phyloP scores from a whole-genome alignment of 495 filamentous ascomycete species.

The Aspergillus indologenus region DNA sequence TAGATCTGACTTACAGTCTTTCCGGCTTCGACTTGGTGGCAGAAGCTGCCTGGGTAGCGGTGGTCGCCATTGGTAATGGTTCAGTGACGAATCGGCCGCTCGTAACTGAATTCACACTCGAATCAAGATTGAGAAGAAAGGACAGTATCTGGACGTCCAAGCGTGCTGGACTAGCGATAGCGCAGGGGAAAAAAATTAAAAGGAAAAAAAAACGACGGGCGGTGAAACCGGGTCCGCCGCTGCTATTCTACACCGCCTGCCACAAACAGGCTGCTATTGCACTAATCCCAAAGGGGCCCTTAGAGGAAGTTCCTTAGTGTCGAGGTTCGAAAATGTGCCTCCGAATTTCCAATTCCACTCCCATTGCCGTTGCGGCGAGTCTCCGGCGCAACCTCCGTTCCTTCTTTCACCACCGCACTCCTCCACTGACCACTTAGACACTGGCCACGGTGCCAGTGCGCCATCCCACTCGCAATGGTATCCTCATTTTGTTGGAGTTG shows the following conservation, averaged over 20 bases:
- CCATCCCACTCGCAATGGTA: slow-evolving; percentile 53
- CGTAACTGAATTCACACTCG: background rate
- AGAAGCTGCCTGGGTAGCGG: slow-evolving; percentile 20
- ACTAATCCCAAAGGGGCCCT: slow-evolving; percentile 25
- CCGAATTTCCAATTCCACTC: slow-evolving; percentile 19
- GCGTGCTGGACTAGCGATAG: background rate
- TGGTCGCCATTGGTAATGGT: slow-evolving; percentile 24
- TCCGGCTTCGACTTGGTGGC: slow-evolving; percentile 34
- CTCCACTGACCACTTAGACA: slow-evolving; percentile 34
- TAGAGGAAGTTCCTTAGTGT: slow-evolving; percentile 20
- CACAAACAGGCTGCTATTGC: slow-evolving; percentile 7
- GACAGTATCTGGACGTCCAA: background rate
- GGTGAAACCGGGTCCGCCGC: slow-evolving; percentile 25
- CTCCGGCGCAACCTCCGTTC: slow-evolving; percentile 22
- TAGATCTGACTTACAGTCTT: slow-evolving; percentile 37
- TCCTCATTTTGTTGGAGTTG: slow-evolving; percentile 67
- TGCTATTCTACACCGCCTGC: slow-evolving; percentile 20
- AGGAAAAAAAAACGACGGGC: slow-evolving; percentile 27
- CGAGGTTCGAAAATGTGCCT: slow-evolving; percentile 34
- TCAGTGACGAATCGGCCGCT: background rate
- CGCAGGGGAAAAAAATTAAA: slow-evolving; percentile 8
- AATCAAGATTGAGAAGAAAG: background rate
- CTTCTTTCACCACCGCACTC: slow-evolving; percentile 21
- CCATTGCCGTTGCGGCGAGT: slow-evolving; percentile 13
- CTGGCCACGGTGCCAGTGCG: slow-evolving; percentile 37